phyloP scores from a whole-genome alignment of 1,284 basidiomycete species.

The Apiotrichum domesticum region DNA sequence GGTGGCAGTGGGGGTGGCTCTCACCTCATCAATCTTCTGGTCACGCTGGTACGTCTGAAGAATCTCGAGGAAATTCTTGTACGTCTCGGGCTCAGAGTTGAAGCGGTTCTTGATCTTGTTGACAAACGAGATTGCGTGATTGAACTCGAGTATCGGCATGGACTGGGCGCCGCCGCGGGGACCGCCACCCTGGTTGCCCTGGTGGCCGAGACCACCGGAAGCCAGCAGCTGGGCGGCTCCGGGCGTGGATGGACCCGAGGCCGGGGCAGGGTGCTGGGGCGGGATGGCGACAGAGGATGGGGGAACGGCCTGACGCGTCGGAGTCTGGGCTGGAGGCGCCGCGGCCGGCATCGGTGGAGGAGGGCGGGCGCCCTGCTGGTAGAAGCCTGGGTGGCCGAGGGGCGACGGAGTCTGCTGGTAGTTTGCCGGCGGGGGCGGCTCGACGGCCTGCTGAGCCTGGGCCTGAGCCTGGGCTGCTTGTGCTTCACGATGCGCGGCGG shows the following conservation, averaged over 20 bases:
- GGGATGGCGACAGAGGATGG: slow-evolving; percentile 20
- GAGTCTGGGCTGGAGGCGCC: slow-evolving; percentile 32
- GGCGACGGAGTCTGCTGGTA: neutral
- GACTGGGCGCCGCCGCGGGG: slow-evolving; percentile 18
- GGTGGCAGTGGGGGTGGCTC: slow-evolving; percentile 33
- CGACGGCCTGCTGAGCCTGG: slow-evolving; percentile 3
- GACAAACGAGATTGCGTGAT: slow-evolving; percentile 95
- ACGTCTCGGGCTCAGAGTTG: slow-evolving; percentile 84
- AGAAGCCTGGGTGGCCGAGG: neutral
- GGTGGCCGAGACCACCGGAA: slow-evolving; percentile 15
- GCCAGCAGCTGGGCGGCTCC: slow-evolving; percentile 39
- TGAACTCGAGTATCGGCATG: slow-evolving; percentile 68
- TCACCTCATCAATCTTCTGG: slow-evolving; percentile 77
- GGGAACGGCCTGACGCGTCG: slow-evolving; percentile 29
- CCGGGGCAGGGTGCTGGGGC: slow-evolving; percentile 29
- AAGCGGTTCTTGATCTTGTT: slow-evolving; percentile 98
- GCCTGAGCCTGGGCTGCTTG: slow-evolving; percentile 7
- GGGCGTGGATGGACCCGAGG: slow-evolving; percentile 32
- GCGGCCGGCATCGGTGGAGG: slow-evolving; percentile 1
- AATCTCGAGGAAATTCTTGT: slow-evolving; percentile 98
- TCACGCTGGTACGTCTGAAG: slow-evolving; percentile 97
- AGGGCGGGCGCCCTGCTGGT: slow-evolving; percentile 20
- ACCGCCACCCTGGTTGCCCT: slow-evolving; percentile 29
- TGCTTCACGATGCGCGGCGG: slow-evolving; percentile 3
- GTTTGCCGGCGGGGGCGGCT: slow-evolving; percentile 4